Conservation (phyloP, 371 early-diverging fungal genomes). For the Lichtheimia corymbifera region DNA sequence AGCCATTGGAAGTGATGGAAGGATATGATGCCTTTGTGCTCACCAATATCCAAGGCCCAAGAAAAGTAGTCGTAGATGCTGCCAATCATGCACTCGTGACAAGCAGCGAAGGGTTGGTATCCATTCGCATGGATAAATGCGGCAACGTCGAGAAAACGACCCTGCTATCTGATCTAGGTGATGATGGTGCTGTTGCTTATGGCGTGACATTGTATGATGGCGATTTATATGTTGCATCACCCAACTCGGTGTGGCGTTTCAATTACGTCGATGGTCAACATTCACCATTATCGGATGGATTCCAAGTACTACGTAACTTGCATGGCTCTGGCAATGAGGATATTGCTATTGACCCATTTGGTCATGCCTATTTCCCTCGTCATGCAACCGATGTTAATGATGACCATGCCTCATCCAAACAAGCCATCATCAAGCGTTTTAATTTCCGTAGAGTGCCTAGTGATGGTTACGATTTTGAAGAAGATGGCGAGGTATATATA, state of each 20-base stretch:
- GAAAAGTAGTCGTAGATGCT: slow-evolving; percentile 35
- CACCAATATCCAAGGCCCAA: slow-evolving; percentile 27
- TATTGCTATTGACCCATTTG: slow-evolving; percentile 42
- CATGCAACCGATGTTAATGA: slow-evolving; percentile 10
- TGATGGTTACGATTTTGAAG: slow-evolving; percentile 37
- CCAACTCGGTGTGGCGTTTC: slow-evolving; percentile 34
- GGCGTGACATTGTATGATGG: slow-evolving; percentile 29
- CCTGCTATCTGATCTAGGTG: slow-evolving; percentile 9
- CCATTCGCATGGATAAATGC: slow-evolving; percentile 46
- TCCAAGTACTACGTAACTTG: slow-evolving; percentile 28
- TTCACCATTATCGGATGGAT: slow-evolving; percentile 24
- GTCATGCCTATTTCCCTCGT: slow-evolving; percentile 36
- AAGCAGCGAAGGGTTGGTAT: slow-evolving; percentile 26
- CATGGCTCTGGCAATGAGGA: slow-evolving; percentile 22
- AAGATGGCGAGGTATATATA: slow-evolving; percentile 28
- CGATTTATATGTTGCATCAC: slow-evolving; percentile 32
- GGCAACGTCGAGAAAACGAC: slow-evolving; percentile 32
- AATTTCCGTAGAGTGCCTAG: slow-evolving; percentile 36
- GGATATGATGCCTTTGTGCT: slow-evolving; percentile 41
- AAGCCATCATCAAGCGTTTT: slow-evolving; percentile 45
- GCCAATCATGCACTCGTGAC: slow-evolving; percentile 41
- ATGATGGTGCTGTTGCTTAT: slow-evolving; percentile 19
- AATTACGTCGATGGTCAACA: slow-evolving; percentile 50
- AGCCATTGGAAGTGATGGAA: slow-evolving; percentile 25
- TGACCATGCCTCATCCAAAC: slow-evolving; percentile 7